A percentile compares a stretch with the other conserved stretches of the same genome.
Evolutionary conservation across 2,329 filamentous ascomycete species (phyloP).

Genomic region (Trichoderma brevicompactum): DNA sequence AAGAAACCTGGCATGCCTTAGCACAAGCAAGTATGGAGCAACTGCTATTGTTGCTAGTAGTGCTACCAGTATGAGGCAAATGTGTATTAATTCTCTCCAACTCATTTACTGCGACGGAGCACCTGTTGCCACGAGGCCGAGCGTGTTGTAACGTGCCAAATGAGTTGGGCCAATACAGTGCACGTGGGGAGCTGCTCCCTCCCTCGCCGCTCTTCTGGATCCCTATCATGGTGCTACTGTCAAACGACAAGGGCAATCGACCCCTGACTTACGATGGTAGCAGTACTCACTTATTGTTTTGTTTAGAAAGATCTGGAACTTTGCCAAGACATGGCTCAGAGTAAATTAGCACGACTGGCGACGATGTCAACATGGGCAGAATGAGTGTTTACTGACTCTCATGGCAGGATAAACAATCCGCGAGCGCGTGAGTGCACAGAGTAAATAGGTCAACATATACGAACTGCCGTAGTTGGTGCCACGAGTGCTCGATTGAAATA

Average conservation of each 20-base stretch:
- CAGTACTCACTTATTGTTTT: constrained; percentile 11
- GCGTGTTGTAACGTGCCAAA: constrained; percentile 17
- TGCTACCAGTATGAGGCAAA: constrained; percentile 5
- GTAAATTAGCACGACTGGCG: background rate
- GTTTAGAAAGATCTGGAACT: constrained; percentile 21
- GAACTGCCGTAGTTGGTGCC: background rate
- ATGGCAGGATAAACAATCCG: background rate
- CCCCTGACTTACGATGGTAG: constrained; percentile 11
- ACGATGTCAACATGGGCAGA: background rate
- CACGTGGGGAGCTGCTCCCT: constrained; percentile 12
- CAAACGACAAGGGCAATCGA: constrained; percentile 7
- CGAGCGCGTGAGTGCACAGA: background rate
- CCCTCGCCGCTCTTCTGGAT: constrained; percentile 12
- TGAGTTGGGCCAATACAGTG: constrained; percentile 4
- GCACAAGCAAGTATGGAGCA: constrained; percentile 10
- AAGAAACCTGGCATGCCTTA: constrained; percentile 20
- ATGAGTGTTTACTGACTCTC: background rate
- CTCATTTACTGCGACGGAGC: background rate
- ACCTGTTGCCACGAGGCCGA: background rate
- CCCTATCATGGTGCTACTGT: background rate
- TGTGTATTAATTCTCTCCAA: background rate
- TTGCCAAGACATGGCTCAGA: constrained; percentile 10
- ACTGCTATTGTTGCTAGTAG: background rate
- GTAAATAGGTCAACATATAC: background rate
- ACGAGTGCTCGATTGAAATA: background rate